These are phyloP conservation scores for Trichosporon ovoides DNA, from an alignment of 1,284 basidiomycete genomes.

Conservation along the genomic window DNA sequence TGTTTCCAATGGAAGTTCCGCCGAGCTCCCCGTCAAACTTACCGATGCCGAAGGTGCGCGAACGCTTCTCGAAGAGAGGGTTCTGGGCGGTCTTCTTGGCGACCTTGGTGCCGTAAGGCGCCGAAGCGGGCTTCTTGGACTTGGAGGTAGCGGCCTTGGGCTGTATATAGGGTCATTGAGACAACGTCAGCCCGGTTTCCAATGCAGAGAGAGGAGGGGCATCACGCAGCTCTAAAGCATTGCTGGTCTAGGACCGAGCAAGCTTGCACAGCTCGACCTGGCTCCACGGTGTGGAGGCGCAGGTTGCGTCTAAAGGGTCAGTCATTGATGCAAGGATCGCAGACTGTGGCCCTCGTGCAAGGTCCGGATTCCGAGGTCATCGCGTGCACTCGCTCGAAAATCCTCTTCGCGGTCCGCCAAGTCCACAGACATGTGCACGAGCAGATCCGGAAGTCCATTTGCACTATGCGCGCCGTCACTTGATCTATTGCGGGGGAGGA, in stretches of 20 bases:
- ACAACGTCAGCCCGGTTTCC: conserved; percentile 36
- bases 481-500: not conserved
- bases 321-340: not conserved
- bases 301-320: not conserved
- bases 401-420: too few relatives aligned
- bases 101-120: conserved; percentile 61
- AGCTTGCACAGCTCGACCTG: conserved; percentile 16
- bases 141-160: conserved; percentile 50
- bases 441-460: too few relatives aligned
- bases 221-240: conserved; percentile 35
- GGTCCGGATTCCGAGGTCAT: conserved; percentile 1
- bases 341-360: not conserved
- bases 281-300: not conserved
- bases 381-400: not conserved
- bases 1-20: too few relatives aligned
- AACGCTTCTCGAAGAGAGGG: conserved; percentile 86
- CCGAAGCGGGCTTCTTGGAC: conserved; percentile 49
- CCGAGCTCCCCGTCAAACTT: conserved; percentile 43
- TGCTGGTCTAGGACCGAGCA: conserved; percentile 5
- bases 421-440: too few relatives aligned
- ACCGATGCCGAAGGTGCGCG: conserved; percentile 96
- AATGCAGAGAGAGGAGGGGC: conserved; percentile 21
- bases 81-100: conserved; percentile 77
- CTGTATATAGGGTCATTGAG: conserved; percentile 48
- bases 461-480: too few relatives aligned